A percentile compares a stretch with the other conserved stretches of the same genome.
Evolutionary conservation across 192 early-diverging fungal genomes (phyloP).

Genomic region (Coemansia umbellata): DNA sequence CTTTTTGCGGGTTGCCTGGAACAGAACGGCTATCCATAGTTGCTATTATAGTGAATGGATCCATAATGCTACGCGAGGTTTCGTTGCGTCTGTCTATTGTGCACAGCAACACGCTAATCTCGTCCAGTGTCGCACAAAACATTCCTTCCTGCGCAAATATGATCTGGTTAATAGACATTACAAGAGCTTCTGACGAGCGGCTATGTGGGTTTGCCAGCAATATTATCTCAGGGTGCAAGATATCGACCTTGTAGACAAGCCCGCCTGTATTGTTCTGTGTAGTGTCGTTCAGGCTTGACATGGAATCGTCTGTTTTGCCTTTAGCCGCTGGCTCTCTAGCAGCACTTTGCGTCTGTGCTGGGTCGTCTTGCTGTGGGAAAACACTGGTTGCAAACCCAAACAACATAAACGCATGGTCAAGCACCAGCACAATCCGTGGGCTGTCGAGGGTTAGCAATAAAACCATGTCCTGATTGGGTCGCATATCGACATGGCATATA

Average conservation of each 20-base stretch:
- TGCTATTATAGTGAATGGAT: conserved; percentile 82
- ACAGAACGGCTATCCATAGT: conserved; percentile 71
- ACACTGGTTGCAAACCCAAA: conserved; percentile 71
- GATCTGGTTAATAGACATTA: conserved; percentile 77
- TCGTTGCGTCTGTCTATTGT: conserved; percentile 78
- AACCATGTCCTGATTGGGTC: conserved; percentile 49
- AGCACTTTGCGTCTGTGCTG: neutral
- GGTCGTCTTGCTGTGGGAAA: conserved; percentile 28
- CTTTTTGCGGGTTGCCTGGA: conserved; percentile 39
- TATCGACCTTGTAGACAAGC: conserved; percentile 71
- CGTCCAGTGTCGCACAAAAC: conserved; percentile 69
- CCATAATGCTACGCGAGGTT: conserved; percentile 80
- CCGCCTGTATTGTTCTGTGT: conserved; percentile 22
- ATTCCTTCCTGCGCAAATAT: conserved; percentile 76
- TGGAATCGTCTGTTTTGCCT: neutral
- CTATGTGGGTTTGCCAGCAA: conserved; percentile 72
- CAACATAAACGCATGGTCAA: conserved; percentile 83
- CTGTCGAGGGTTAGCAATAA: conserved; percentile 74
- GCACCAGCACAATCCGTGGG: conserved; percentile 77
- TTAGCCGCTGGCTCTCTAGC: conserved; percentile 2
- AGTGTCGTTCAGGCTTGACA: neutral
- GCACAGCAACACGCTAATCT: conserved; percentile 89
- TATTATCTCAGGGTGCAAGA: conserved; percentile 79
- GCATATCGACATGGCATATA: conserved; percentile 49
- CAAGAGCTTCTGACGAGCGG: conserved; percentile 78